These are phyloP conservation scores for Effrenium voratum DNA, from an alignment of 73 alveolate genomes.

Conservation along the genomic window DNA sequence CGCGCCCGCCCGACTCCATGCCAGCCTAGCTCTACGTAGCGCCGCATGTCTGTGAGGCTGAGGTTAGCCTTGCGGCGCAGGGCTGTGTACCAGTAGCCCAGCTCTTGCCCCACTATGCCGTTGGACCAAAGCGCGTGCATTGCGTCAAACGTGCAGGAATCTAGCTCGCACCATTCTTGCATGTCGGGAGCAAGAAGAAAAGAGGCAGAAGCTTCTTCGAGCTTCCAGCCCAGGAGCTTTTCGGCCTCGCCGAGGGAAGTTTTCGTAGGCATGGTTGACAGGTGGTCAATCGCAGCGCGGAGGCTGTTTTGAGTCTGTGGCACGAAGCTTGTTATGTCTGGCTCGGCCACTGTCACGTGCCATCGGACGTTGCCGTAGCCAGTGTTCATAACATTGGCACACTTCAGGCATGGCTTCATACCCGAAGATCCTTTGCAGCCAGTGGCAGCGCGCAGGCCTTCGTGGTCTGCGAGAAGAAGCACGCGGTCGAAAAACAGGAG, in stretches of 20 bases:
- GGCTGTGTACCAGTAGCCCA: background rate
- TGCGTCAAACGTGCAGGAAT: background rate
- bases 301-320: background rate
- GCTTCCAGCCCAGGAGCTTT: background rate
- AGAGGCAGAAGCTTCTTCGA: background rate
- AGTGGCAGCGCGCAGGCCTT: background rate
- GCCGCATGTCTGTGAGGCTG: background rate
- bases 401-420: background rate
- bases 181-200: background rate
- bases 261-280: background rate
- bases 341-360: background rate
- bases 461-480: background rate
- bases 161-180: background rate
- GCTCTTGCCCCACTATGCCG: conserved; percentile 15
- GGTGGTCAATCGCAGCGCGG: background rate
- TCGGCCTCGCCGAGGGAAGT: background rate
- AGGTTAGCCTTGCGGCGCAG: background rate
- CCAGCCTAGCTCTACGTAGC: background rate
- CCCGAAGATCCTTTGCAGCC: conserved; percentile 30
- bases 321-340: background rate
- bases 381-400: background rate
- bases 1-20: background rate
- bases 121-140: background rate
- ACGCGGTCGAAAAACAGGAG: too few species aligned
- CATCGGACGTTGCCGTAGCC: background rate